Evolutionary conservation across 2,329 filamentous ascomycete species (phyloP).

Genomic region (Xylariales sp.): DNA sequence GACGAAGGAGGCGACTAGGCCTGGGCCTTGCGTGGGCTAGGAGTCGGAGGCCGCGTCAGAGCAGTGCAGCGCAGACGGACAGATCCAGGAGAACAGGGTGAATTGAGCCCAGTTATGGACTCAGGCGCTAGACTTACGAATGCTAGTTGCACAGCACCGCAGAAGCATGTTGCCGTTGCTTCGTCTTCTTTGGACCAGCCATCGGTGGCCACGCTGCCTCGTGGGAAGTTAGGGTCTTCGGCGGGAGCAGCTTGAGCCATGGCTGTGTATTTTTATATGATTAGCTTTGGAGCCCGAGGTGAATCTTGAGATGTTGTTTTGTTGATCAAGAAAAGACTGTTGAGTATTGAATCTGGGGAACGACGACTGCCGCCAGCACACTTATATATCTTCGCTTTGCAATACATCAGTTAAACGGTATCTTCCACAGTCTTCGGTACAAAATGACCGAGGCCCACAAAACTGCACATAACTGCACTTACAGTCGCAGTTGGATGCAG

Average conservation of each 20-base stretch:
- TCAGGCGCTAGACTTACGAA: slow-evolving; percentile 49
- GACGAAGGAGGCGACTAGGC: slow-evolving; percentile 45
- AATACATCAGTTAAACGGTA: too few relatives aligned
- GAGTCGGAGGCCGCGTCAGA: slow-evolving; percentile 7
- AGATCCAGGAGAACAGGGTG: not conserved
- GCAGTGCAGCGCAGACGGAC: not conserved
- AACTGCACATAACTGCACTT: too few relatives aligned
- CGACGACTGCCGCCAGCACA: too few relatives aligned
- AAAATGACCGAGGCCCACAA: too few relatives aligned
- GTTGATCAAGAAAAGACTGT: too few relatives aligned
- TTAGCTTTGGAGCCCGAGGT: too few relatives aligned
- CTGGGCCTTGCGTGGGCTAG: slow-evolving; percentile 42
- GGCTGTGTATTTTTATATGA: not conserved
- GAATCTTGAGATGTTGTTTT: too few relatives aligned
- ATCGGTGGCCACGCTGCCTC: slow-evolving; percentile 32
- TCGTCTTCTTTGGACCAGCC: slow-evolving; percentile 40
- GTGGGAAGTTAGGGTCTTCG: slow-evolving; percentile 29
- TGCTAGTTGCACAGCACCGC: slow-evolving; percentile 49
- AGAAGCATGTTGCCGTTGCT: slow-evolving; percentile 56
- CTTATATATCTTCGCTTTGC: too few relatives aligned
- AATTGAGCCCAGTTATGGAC: too few relatives aligned
- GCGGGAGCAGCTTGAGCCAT: not conserved
- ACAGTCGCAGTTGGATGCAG: too few relatives aligned
- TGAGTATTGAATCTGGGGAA: too few relatives aligned
- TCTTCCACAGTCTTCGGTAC: too few relatives aligned